Evolutionary conservation across 2,329 filamentous ascomycete genomes (phyloP), one percentile per base, ranked within the genome.

Genomic region (Leptosphaerulina australis): DNA sequence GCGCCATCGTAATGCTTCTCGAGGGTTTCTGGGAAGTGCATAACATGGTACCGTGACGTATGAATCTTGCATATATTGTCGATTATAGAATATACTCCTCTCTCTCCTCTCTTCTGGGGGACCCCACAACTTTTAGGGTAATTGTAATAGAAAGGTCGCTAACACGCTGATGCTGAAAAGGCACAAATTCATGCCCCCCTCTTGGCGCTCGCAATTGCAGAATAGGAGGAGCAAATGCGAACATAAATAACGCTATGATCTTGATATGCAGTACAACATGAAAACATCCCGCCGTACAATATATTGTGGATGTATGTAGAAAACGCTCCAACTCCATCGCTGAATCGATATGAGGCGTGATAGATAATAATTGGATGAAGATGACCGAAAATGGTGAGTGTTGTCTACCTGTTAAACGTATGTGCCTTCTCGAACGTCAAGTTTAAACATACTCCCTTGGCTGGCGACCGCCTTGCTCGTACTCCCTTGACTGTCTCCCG

Each of bases 1-100:
- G 72, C 77, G 79, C 54, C 80, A 80, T 9, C 81, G 89, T 56
- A 96, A 95, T 74, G 74, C 74, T 39, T 71, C 77, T 40, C 81
- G 88, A 55, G 75, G 73, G 0, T 96, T 95, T 67, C 70, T 95
- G 41, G 56, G 60, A 3, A 43, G 44, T 31, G 44, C 22, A 3
- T 58, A 33, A 44, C 6, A 4, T 14, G 3, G n/a, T 28, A 11
- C 25, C 25, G n/a, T n/a, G n/a, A 6, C 25, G n/a, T 4, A 8
- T 10, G 10, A 28, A 1, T 3, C 4, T 11, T n/a, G n/a, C 0
- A 28, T 4, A 28, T n/a, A 28, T 4, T 10, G 5, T 11, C 25
- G 25, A 28, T 10, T 4, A 2, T 28, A n/a, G n/a, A n/a, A n/a
- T n/a, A n/a, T n/a, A n/a, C n/a, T n/a, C n/a, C n/a, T n/a, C n/a